Conservation (phyloP, 1,139 yeast species). For the Pichia sp. region DNA sequence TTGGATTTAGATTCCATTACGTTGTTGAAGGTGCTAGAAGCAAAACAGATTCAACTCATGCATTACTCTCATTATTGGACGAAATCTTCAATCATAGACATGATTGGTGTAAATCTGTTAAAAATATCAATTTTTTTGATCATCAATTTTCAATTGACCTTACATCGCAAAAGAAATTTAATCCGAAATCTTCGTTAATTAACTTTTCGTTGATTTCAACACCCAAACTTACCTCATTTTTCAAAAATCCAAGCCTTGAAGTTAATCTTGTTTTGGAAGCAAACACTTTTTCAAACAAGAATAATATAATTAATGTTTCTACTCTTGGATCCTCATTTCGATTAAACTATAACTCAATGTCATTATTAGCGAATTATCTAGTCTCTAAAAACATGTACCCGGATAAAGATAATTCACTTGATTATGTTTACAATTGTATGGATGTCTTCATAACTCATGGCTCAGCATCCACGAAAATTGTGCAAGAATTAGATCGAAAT, state of each 20-base stretch:
- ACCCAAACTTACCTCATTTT: background rate
- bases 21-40: background rate
- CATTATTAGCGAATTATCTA: background rate
- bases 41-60: background rate
- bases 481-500: background rate
- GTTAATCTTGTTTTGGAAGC: background rate
- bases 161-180: background rate
- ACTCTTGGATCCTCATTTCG: background rate
- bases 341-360: background rate
- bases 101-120: slow-evolving; percentile 5
- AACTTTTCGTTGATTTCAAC: background rate
- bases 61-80: slow-evolving; percentile 4
- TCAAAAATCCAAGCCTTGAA: slow-evolving; percentile 3
- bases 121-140: slow-evolving; percentile 2
- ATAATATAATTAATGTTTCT: background rate
- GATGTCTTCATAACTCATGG: slow-evolving; percentile 1
- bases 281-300: background rate
- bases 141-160: background rate
- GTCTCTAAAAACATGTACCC: slow-evolving; percentile 1
- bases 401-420: background rate
- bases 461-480: background rate
- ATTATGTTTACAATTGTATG: slow-evolving; percentile 4
- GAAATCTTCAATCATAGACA: slow-evolving; percentile 9
- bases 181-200: background rate
- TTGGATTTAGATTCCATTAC: slow-evolving; percentile 5